These are phyloP conservation scores for Cyberlindnera japonica DNA, from an alignment of 805 yeast genomes.

Conservation along the genomic window DNA sequence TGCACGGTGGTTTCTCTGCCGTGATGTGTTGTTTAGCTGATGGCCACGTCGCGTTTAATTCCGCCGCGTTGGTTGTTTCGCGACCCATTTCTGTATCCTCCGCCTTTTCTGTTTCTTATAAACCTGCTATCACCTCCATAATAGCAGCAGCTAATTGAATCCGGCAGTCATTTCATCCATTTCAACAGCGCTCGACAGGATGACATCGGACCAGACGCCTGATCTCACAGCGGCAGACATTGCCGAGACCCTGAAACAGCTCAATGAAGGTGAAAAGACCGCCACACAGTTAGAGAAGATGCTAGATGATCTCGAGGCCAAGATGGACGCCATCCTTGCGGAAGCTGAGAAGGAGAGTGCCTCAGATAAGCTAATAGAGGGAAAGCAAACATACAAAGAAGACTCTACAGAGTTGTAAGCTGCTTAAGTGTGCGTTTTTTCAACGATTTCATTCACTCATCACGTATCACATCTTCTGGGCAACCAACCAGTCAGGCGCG, in stretches of 20 bases:
- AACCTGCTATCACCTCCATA: too few relatives aligned
- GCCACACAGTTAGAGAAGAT: slow-evolving; percentile 58
- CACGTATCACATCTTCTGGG: neutral
- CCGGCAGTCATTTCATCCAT: too few relatives aligned
- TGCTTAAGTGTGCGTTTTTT: too few relatives aligned
- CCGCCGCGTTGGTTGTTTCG: neutral
- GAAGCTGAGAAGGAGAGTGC: slow-evolving; percentile 37
- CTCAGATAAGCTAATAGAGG: neutral
- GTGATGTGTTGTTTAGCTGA: neutral
- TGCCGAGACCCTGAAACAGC: slow-evolving; percentile 50
- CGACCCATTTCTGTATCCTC: too few relatives aligned
- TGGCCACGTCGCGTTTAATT: slow-evolving; percentile 2
- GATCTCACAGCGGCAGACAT: slow-evolving; percentile 35
- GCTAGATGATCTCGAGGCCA: slow-evolving; percentile 61
- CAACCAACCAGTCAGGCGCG: slow-evolving; percentile 28
- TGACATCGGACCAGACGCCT: slow-evolving; percentile 17
- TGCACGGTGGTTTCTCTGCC: neutral
- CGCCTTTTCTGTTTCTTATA: too few relatives aligned
- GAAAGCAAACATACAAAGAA: neutral
- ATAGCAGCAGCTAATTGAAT: too few relatives aligned
- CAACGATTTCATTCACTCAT: too few relatives aligned
- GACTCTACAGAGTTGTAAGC: neutral
- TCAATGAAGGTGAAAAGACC: slow-evolving; percentile 66
- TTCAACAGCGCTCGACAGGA: neutral
- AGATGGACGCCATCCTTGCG: slow-evolving; percentile 52